phyloP scores from a whole-genome alignment of 176 grass and related monocot species.

The Alloteropsis semialata region DNA sequence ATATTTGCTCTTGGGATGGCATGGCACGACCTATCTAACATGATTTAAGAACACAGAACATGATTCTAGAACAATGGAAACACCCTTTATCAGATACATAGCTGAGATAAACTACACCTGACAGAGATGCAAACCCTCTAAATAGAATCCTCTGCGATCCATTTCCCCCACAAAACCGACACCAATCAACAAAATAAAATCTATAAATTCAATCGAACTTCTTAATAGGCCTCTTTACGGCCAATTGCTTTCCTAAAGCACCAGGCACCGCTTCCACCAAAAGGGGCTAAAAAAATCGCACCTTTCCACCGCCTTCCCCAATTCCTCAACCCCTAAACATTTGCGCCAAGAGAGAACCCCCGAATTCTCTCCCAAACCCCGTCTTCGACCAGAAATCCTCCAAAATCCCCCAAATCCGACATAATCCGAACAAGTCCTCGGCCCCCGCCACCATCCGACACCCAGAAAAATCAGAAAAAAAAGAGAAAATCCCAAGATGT shows the following conservation, averaged over 20 bases:
- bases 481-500: neutral
- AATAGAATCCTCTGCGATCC: neutral
- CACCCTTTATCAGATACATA: neutral
- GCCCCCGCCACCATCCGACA: neutral
- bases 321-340: slow-evolving; percentile 23
- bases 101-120: neutral
- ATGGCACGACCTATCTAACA: neutral
- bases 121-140: neutral
- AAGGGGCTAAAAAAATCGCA: neutral
- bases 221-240: neutral
- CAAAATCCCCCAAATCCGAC: slow-evolving; percentile 18
- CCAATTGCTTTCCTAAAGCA: slow-evolving; percentile 5
- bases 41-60: neutral
- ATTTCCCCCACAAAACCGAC: neutral
- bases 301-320: slow-evolving; percentile 37
- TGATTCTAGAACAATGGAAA: neutral
- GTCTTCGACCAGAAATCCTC: neutral
- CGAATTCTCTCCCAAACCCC: neutral
- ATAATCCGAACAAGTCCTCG: neutral
- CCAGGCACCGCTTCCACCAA: neutral
- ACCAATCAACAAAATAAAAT: neutral
- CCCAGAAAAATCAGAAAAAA: neutral
- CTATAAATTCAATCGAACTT: neutral
- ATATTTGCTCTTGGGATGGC: neutral
- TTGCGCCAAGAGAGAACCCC: neutral